These are phyloP conservation scores for Moesziomyces sp. DNA, from an alignment of 1,284 basidiomycete genomes.

Conservation along the genomic window DNA sequence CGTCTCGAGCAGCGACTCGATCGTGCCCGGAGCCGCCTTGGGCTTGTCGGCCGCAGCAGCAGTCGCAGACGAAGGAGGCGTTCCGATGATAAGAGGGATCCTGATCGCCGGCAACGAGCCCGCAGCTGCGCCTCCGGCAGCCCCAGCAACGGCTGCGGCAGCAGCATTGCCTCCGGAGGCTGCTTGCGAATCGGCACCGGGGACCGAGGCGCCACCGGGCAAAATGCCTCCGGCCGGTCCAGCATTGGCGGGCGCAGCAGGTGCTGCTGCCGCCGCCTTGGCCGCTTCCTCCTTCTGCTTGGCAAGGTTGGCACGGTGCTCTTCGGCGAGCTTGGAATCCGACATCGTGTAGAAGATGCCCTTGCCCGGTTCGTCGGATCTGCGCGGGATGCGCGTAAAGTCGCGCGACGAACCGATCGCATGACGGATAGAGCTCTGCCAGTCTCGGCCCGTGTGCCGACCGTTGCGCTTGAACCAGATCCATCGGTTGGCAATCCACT, in stretches of 20 bases:
- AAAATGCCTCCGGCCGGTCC: background rate
- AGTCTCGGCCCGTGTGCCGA: slow-evolving; percentile 60
- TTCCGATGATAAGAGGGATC: slow-evolving; percentile 75
- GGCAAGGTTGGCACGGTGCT: slow-evolving; percentile 45
- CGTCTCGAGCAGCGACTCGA: slow-evolving; percentile 70
- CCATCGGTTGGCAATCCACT: slow-evolving; percentile 86
- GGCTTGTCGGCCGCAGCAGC: slow-evolving; percentile 57
- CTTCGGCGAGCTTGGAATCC: slow-evolving; percentile 50
- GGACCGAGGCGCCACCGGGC: slow-evolving; percentile 4
- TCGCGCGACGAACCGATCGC: slow-evolving; percentile 63
- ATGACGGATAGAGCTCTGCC: slow-evolving; percentile 65
- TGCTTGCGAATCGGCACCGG: slow-evolving; percentile 1
- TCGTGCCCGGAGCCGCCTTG: slow-evolving; percentile 61
- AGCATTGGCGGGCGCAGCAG: slow-evolving; percentile 3
- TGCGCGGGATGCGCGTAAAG: slow-evolving; percentile 59
- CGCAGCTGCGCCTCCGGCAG: slow-evolving; percentile 16
- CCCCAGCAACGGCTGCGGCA: slow-evolving; percentile 11
- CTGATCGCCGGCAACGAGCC: slow-evolving; percentile 36
- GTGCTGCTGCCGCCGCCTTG: slow-evolving; percentile 35
- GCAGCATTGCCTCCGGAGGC: slow-evolving; percentile 7
- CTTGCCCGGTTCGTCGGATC: slow-evolving; percentile 62
- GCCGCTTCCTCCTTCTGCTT: slow-evolving; percentile 48
- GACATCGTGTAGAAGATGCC: slow-evolving; percentile 65
- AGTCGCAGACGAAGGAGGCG: slow-evolving; percentile 71
- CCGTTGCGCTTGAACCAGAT: slow-evolving; percentile 78